These are phyloP conservation scores for Fusarium protoensiforme DNA, from an alignment of 2,329 filamentous ascomycete genomes.

Conservation along the genomic window DNA sequence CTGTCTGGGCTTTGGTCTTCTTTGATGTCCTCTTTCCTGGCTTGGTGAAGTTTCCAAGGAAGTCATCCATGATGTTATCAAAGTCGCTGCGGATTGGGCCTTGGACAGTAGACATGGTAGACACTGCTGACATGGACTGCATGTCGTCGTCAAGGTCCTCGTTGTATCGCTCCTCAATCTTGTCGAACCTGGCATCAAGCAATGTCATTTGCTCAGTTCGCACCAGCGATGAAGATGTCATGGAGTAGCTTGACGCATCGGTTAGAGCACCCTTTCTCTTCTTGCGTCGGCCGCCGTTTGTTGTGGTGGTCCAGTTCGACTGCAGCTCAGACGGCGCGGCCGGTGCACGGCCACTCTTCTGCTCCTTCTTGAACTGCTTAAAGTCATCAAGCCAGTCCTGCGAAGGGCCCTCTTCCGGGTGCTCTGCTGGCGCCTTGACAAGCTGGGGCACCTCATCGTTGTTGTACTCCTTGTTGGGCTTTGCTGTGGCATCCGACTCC, in stretches of 20 bases:
- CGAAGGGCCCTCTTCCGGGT: constrained; percentile 70
- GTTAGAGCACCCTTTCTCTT: constrained; percentile 96
- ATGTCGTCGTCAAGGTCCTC: constrained; percentile 62
- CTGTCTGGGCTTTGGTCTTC: constrained; percentile 82
- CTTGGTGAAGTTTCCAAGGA: constrained; percentile 79
- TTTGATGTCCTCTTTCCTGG: constrained; percentile 80
- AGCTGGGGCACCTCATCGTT: constrained; percentile 61
- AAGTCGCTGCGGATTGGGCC: constrained; percentile 82
- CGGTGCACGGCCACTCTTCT: constrained; percentile 59
- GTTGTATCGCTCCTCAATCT: constrained; percentile 81
- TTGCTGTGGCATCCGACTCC: constrained; percentile 94
- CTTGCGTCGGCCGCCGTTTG: constrained; percentile 84
- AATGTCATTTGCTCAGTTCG: constrained; percentile 88
- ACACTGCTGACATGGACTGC: constrained; percentile 69
- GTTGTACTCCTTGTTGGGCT: constrained; percentile 71
- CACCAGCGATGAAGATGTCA: constrained; percentile 88
- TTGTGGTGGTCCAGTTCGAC: constrained; percentile 79
- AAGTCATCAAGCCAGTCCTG: constrained; percentile 94
- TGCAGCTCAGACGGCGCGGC: constrained; percentile 70
- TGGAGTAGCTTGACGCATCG: constrained; percentile 86
- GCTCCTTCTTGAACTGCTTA: constrained; percentile 91
- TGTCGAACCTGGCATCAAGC: constrained; percentile 91
- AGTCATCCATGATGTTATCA: constrained; percentile 91
- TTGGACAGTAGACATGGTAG: constrained; percentile 73
- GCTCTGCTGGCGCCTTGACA: constrained; percentile 56